Base-by-base conservation (phyloP, 148 eudicot genomes). In the Spergularia bocconei region DNA sequence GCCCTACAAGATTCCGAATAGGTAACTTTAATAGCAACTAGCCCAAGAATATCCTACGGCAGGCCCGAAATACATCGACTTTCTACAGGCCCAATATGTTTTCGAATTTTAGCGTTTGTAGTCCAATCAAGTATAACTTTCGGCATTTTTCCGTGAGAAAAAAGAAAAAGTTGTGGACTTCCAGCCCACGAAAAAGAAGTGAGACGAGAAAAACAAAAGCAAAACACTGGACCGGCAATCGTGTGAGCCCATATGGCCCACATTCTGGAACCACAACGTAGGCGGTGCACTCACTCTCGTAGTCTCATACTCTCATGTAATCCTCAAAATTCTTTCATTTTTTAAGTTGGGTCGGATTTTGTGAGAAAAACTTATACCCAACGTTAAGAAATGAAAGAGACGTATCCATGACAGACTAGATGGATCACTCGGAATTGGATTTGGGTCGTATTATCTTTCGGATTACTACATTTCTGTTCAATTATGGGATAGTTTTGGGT, bases 151-250 rank as follows among this genome's bases (percentile, higher is more conserved):
- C 48, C 48, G 54, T 33, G 47, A 54, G 52, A 69, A 69, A 59
- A 69, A 47, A 69, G 72, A 69, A 56, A 72, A 71, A 73, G 76
- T 58, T 36, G 55, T 70, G 50, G 44, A 33, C 29, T 38, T 55
- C 61, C 61, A 70, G 73, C 73, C 73, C 73, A 70, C 23, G 41
- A 71, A 71, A 58, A 58, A 58, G 53, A 13, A 57, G 12, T 36
- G 36, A 23, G 13, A 23, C 23, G 47, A 33, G 3, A 47, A 39
- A 15, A 38, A 21, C 3, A 53, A 52, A 53, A 7, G 58, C 9
- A 21, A 51, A 52, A 23, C 36, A 21, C 0, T 69, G 19, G 72
- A 57, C 57, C 57, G 9, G 29, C 57, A 10, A n/a, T 67, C 68
- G 38, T 29, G 10, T 50, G 71, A 51, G 61, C 60, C 44, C 23